A percentile compares a stretch with the other conserved stretches of the same genome.
phyloP scores from a whole-genome alignment of 345 rosid species.

The Carallia brachiata region DNA sequence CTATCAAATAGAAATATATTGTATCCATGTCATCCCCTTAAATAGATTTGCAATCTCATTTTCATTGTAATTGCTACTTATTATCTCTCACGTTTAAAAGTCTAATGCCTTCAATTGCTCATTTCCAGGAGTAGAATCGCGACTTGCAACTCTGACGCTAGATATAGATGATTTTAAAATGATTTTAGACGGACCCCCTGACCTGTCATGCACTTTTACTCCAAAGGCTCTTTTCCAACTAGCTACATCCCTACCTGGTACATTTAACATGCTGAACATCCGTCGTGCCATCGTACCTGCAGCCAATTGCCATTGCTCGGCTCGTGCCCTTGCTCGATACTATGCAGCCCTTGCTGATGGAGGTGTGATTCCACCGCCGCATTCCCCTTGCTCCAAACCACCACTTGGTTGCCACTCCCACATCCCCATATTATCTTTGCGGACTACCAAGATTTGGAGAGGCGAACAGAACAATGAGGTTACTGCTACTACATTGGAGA shows the following conservation, averaged over 20 bases:
- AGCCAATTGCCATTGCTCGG: constrained; percentile 90
- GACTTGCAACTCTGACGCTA: constrained; percentile 67
- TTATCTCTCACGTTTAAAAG: not conserved
- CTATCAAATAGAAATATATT: not conserved
- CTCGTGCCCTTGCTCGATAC: constrained; percentile 95
- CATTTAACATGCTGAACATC: constrained; percentile 68
- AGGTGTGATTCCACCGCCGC: constrained; percentile 72
- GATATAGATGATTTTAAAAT: constrained; percentile 60
- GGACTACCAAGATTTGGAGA: constrained; percentile 29
- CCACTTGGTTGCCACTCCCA: constrained; percentile 82
- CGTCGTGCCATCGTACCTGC: constrained; percentile 92
- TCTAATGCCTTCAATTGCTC: constrained; percentile 8
- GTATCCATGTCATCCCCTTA: not conserved
- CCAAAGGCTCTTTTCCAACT: constrained; percentile 39
- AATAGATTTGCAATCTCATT: not conserved
- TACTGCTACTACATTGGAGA: constrained; percentile 26
- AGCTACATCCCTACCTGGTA: constrained; percentile 44
- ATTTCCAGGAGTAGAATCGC: constrained; percentile 80
- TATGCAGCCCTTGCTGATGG: constrained; percentile 83
- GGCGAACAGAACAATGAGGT: constrained; percentile 32
- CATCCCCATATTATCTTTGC: constrained; percentile 54
- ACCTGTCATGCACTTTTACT: constrained; percentile 76
- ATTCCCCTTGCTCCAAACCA: constrained; percentile 67
- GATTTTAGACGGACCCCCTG: constrained; percentile 41
- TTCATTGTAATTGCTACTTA: not conserved